Evolutionary conservation across 2,329 filamentous ascomycete genomes (phyloP).

Genomic region (Claviceps citrina): DNA sequence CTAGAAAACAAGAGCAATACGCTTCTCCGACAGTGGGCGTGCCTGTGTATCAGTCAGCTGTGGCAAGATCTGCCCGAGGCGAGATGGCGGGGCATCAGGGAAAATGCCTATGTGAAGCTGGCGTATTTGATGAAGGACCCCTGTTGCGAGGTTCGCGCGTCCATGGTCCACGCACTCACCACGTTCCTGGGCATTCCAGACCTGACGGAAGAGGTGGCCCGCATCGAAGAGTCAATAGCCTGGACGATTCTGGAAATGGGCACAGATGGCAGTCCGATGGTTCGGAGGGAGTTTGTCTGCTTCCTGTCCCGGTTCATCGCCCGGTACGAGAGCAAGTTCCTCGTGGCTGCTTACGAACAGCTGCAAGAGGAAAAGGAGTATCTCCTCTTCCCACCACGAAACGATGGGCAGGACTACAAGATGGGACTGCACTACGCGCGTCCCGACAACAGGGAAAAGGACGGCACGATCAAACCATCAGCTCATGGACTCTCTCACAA

Average conservation of each 20-base stretch:
- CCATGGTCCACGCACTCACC: slow-evolving; percentile 85
- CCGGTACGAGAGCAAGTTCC: slow-evolving; percentile 80
- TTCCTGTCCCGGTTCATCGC: slow-evolving; percentile 87
- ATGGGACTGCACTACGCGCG: slow-evolving; percentile 48
- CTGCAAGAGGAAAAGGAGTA: slow-evolving; percentile 69
- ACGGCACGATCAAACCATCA: slow-evolving; percentile 41
- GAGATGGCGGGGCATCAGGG: slow-evolving; percentile 89
- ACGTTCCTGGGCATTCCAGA: slow-evolving; percentile 90
- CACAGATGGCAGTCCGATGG: slow-evolving; percentile 84
- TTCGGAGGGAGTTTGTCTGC: slow-evolving; percentile 81
- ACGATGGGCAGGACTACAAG: slow-evolving; percentile 42
- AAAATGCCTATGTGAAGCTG: slow-evolving; percentile 68
- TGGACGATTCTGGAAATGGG: slow-evolving; percentile 82
- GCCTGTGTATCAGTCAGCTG: slow-evolving; percentile 84
- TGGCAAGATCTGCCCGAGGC: slow-evolving; percentile 85
- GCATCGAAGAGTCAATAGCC: slow-evolving; percentile 81
- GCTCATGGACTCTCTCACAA: slow-evolving; percentile 58
- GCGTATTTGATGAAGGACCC: slow-evolving; percentile 69
- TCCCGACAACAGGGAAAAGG: slow-evolving; percentile 37
- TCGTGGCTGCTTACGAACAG: slow-evolving; percentile 85
- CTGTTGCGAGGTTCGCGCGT: slow-evolving; percentile 81
- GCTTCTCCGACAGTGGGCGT: slow-evolving; percentile 85
- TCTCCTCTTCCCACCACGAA: slow-evolving; percentile 37
- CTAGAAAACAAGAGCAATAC: slow-evolving; percentile 76
- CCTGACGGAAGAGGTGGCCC: slow-evolving; percentile 75